Base-by-base conservation (phyloP, 2,329 filamentous ascomycete species). In the Colletotrichum brevisporum region DNA sequence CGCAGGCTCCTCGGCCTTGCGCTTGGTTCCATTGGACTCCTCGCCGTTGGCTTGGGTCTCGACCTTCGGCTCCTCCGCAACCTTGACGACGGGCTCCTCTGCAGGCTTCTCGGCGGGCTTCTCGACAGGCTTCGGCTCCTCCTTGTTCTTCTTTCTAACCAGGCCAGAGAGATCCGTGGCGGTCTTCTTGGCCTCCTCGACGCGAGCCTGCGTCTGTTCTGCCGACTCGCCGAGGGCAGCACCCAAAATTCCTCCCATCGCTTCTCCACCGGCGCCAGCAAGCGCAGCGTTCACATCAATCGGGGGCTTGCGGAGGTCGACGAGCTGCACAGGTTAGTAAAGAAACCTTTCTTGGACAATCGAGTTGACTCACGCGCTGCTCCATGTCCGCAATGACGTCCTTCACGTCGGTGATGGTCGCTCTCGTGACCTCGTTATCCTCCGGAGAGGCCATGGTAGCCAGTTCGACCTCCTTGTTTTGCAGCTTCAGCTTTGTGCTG, bases 301-400 rank as follows among this genome's bases (percentile, higher is more conserved):
- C 0, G 89, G 89, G 4, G 90, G 88, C 65, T 86, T 87, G 67
- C 88, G 88, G 41, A 95, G 86, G 65, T 96, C 93, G 51, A 86
- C 81, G 41, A 95, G 88, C 86, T 92, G 72, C 50, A 59, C 68
- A 48, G 2, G n/a, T 60, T 12, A 56, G 67, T 16, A 47, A 5
- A 15, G 16, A 31, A 5, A 13, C 21, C 12, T 1, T 36, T 62
- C 21, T 47, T 10, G 2, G 18, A 41, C 24, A 15, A 5, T 41
- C n/a, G 16, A 9, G 18, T 47, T 18, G 45, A 39, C 88, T 80
- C 82, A 92, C 89, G 73, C 92, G 85, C 77, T 91, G 88, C 81
- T 94, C 90, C 89, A 96, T 93, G 73, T 96, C 93, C 61, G 87
- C 86, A 55, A 95, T 86, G 73, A 96, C 89, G 70, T 94, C 91